Evolutionary conservation across 495 filamentous ascomycete species (phyloP), one percentile per base, ranked within the genome.

Genomic region (Trichoderma parareesei): DNA sequence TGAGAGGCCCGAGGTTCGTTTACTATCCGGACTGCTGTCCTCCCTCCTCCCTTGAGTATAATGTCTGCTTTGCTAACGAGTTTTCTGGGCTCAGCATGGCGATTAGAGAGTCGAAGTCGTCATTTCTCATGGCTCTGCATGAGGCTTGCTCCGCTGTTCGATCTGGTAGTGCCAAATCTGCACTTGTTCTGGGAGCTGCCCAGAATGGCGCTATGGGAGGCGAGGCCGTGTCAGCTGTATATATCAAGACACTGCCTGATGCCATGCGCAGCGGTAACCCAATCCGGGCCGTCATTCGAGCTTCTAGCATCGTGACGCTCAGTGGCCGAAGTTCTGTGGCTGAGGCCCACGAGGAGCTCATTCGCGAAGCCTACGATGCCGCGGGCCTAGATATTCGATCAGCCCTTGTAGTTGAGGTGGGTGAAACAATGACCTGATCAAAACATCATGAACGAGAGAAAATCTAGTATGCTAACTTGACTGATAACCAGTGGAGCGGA

Each of bases 41-140:
- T 71, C 77, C 9, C 73, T 72, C 2, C 46, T 77, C 8, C 74
- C 80, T 64, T 53, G 38, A 27, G 27, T 27, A 27, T 27, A 27
- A 27, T 64, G 76, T 60, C 59, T 38, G 76, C 75, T 20, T 62
- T 48, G 33, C 41, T 20, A 40, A 46, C 20, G 18, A 69, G 3
- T 69, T 41, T 38, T 27, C 14, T 42, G 6, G 9, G 5, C 11
- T 18, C 3, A 59, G 75, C 60, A 72, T 79, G 62, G 77, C 74
- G 6, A 69, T 81, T 10, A 75, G 75, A 61, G 82, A 80, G 33
- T 80, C 79, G 5, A 82, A 80, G 57, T 83, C 81, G 0, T 75
- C 79, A 2, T 82, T 81, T 53, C 71, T 86, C 55, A 73, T 80
- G 9, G 79, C 80, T 7, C 67, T 87, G 20, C 78, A 85, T 68